phyloP scores from a whole-genome alignment of 495 filamentous ascomycete genomes.

The Viridothelium virens region DNA sequence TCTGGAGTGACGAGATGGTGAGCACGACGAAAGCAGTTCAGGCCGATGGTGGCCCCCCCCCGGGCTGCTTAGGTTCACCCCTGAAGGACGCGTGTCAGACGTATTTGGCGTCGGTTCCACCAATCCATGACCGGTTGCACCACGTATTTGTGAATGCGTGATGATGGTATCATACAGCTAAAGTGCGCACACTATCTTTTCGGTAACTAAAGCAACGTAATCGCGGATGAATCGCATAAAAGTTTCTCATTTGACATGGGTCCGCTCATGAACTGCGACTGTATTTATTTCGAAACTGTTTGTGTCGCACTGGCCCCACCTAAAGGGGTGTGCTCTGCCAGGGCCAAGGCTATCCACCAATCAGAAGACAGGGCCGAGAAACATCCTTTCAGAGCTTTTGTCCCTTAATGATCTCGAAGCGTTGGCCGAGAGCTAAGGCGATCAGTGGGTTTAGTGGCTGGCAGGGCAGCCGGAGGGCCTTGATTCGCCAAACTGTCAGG shows the following conservation, averaged over 20 bases:
- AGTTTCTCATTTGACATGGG: too few species aligned
- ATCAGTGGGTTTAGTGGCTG: background rate
- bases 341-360: background rate
- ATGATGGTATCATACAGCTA: background rate
- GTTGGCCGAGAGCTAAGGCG: background rate
- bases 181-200: background rate
- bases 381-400: background rate
- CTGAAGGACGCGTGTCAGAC: conserved; percentile 6
- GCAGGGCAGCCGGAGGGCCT: background rate
- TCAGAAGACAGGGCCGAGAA: background rate
- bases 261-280: too few species aligned
- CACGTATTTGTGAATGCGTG: conserved; percentile 4
- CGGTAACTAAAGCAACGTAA: background rate
- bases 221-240: background rate
- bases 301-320: background rate
- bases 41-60: background rate
- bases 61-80: background rate
- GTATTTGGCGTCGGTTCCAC: background rate
- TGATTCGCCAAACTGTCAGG: background rate
- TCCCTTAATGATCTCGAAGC: conserved; percentile 10
- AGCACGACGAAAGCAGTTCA: background rate
- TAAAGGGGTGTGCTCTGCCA: background rate
- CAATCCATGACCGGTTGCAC: background rate
- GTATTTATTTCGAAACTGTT: conserved; percentile 2
- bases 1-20: background rate